Percentiles rank a stretch among this genome's conserved stretches.
Evolutionary conservation across 2,329 filamentous ascomycete species (phyloP).

Genomic region (Teratosphaeria nubilosa): DNA sequence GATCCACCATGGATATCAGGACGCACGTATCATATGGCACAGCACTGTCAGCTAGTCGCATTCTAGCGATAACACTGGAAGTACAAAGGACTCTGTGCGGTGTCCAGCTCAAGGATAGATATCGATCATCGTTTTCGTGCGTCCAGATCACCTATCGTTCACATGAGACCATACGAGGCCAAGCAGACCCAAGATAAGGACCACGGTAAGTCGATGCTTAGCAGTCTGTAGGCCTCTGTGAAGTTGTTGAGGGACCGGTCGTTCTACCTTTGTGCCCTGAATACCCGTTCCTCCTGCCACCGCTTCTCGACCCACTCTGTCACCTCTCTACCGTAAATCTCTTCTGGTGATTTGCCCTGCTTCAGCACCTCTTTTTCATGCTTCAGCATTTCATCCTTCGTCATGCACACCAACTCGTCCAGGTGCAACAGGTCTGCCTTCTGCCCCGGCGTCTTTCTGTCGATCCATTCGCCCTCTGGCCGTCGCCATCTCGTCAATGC

Average conservation of each 20-base stretch:
- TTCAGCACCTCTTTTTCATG: constrained; percentile 75
- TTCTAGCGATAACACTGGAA: too few relatives aligned
- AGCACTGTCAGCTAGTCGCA: too few relatives aligned
- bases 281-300: constrained; percentile 50
- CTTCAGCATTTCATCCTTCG: constrained; percentile 71
- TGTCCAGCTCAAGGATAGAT: too few relatives aligned
- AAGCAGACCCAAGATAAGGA: background rate
- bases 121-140: too few relatives aligned
- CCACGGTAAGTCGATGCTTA: background rate
- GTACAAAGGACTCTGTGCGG: too few relatives aligned
- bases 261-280: constrained; percentile 8
- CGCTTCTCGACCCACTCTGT: constrained; percentile 58
- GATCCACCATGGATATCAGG: too few relatives aligned
- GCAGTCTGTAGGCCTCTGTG: background rate
- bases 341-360: constrained; percentile 54
- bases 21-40: too few relatives aligned
- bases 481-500: constrained; percentile 71
- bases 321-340: constrained; percentile 62
- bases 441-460: constrained; percentile 60
- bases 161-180: background rate
- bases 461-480: constrained; percentile 53
- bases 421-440: constrained; percentile 61
- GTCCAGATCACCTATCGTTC: too few relatives aligned
- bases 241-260: too few relatives aligned
- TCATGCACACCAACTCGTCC: constrained; percentile 76